phyloP scores from a whole-genome alignment of 2,329 filamentous ascomycete genomes.

The Cercospora zeina region DNA sequence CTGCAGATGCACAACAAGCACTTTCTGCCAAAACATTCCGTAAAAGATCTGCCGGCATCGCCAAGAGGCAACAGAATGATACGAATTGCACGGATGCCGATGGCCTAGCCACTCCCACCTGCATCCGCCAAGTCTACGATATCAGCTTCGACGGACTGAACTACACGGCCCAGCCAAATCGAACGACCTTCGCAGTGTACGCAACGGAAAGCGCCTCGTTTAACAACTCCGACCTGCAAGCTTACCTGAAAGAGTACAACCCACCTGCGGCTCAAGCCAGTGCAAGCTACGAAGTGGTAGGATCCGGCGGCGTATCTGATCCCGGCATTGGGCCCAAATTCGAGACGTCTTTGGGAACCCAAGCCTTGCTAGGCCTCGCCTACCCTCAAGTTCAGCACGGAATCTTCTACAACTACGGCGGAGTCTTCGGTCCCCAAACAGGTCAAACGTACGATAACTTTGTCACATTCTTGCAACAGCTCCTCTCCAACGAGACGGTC shows the following conservation, averaged over 20 bases:
- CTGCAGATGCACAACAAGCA: not conserved
- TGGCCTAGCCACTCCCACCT: constrained; percentile 27
- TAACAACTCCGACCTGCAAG: constrained; percentile 26
- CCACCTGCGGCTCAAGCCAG: constrained; percentile 27
- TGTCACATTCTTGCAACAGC: constrained; percentile 31
- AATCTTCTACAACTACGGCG: constrained; percentile 33
- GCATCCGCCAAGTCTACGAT: constrained; percentile 30
- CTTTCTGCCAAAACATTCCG: not conserved
- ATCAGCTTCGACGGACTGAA: constrained; percentile 25
- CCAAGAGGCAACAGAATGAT: not conserved
- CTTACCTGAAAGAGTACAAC: constrained; percentile 30
- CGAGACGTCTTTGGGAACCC: constrained; percentile 31
- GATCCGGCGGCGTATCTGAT: constrained; percentile 25
- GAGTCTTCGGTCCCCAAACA: constrained; percentile 30
- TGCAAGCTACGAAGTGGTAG: constrained; percentile 25
- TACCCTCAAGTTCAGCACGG: constrained; percentile 27
- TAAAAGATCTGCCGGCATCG: not conserved
- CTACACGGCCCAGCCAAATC: constrained; percentile 29
- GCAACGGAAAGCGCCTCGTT: constrained; percentile 33
- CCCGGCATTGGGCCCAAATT: constrained; percentile 29
- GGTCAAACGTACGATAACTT: constrained; percentile 31
- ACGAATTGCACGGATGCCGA: constrained; percentile 21
- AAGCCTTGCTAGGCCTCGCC: constrained; percentile 28
- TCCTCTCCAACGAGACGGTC: constrained; percentile 31
- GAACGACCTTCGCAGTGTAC: constrained; percentile 33